Evolutionary conservation across 176 grass and related monocot species (phyloP), one percentile per base, ranked within the genome.

Genomic region (Typha latifolia): DNA sequence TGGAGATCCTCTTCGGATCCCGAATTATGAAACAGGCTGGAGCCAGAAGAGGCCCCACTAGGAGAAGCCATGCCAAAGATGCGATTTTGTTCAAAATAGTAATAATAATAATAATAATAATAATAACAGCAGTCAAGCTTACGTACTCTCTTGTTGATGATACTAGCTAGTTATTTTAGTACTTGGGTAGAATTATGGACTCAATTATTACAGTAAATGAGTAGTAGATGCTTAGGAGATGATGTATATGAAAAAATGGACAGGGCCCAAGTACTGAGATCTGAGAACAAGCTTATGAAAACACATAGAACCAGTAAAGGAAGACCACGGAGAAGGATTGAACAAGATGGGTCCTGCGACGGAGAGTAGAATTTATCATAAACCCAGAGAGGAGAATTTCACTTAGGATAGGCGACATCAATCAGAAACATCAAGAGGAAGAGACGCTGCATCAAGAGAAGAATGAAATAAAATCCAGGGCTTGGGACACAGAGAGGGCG

Each of bases 251-350:
- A 43, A 43, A 43, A 43, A 43, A 43, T 43, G 37, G 37, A 43
- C 7, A 43, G 7, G 37, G 0, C 37, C 37, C 37, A 43, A 43
- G 37, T 43, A 43, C 37, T 43, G 37, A 10, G 37, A 43, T 43
- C 37, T 43, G 37, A 43, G 37, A 43, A 43, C 37, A 43, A 43
- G 37, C 8, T 78, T 78, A 76, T 84, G 93, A 97, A 82, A 97
- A 92, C 32, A 97, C 93, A 77, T 97, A 97, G 73, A 97, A 97
- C 93, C 93, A 97, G 72, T 97, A 92, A 62, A 97, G 93, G 76
- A 97, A 97, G 49, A 97, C 83, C 61, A 97, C 88, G 16, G 93
- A 97, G 83, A 97, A 97, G 71, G 93, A 97, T 69, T 97, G 93
- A n/a, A 92, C 88, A 51, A 97, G 88, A 47, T 81, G 88, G 47